A percentile compares a stretch with the other conserved stretches of the same genome.
Evolutionary conservation across 176 grass and related monocot genomes (phyloP).

Genomic region (Avena atlantica): DNA sequence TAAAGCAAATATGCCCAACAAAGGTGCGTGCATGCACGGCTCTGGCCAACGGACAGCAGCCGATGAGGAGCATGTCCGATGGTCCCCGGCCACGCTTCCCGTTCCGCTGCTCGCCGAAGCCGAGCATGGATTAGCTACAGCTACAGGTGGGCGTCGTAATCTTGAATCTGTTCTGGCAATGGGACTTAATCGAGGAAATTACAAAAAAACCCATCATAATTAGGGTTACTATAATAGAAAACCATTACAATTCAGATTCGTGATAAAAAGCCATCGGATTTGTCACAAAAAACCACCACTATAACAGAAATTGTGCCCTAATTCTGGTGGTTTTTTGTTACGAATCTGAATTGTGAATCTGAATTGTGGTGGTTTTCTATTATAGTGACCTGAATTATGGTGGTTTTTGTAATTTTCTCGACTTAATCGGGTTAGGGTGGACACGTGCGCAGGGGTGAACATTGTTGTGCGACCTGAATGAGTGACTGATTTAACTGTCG

Average conservation of each 20-base stretch:
- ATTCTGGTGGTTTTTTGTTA: no score
- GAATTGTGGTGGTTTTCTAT: no score
- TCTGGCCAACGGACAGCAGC: slow-evolving; percentile 53
- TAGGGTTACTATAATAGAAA: no score
- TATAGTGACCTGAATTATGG: no score
- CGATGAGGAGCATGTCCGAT: slow-evolving; percentile 63
- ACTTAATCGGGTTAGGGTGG: not conserved
- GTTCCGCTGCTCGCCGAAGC: slow-evolving; percentile 71
- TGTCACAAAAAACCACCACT: no score
- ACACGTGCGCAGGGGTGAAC: not conserved
- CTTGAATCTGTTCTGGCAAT: not conserved
- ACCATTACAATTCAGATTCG: no score
- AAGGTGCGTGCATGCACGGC: slow-evolving; percentile 16
- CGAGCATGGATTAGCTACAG: slow-evolving; percentile 42
- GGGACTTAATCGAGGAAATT: not conserved
- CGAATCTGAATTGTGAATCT: no score
- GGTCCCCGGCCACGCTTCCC: slow-evolving; percentile 61
- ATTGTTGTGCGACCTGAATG: slow-evolving; percentile 44
- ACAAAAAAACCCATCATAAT: no score
- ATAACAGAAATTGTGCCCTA: no score
- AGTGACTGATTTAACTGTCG: slow-evolving; percentile 8
- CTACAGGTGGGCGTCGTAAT: not conserved
- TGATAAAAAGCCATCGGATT: no score
- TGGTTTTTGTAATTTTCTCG: no score
- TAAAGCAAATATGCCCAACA: slow-evolving; percentile 18